Evolutionary conservation across 306 rosid species (phyloP).

Genomic region (Vigna radiata): DNA sequence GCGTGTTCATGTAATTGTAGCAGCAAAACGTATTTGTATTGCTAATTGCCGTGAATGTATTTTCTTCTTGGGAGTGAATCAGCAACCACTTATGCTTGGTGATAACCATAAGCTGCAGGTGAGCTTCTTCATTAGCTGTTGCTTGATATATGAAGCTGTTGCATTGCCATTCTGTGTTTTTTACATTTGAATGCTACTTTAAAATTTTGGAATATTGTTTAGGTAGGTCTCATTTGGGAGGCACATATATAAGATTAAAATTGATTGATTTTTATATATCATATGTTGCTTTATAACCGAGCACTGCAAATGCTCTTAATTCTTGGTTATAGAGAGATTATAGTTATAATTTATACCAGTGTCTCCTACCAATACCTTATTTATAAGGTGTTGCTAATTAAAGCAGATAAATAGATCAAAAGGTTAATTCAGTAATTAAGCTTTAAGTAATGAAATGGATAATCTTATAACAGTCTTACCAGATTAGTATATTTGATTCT

Average conservation of each 20-base stretch:
- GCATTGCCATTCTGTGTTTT: slow-evolving; percentile 13
- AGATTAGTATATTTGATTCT: slow-evolving; percentile 19
- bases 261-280: slow-evolving; percentile 30
- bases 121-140: slow-evolving; percentile 39
- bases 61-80: slow-evolving; percentile 94
- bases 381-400: slow-evolving; percentile 9
- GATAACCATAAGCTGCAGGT: slow-evolving; percentile 98
- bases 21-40: slow-evolving; percentile 85
- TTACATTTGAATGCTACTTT: slow-evolving; percentile 20
- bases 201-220: slow-evolving; percentile 11
- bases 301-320: not conserved
- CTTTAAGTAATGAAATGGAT: slow-evolving; percentile 8
- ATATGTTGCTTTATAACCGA: slow-evolving; percentile 4
- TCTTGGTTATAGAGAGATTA: slow-evolving; percentile 33
- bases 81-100: slow-evolving; percentile 87
- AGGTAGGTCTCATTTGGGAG: slow-evolving; percentile 24
- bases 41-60: slow-evolving; percentile 98
- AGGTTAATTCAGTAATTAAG: slow-evolving; percentile 23
- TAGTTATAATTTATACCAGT: not conserved
- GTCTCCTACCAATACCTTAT: not conserved
- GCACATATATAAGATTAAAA: slow-evolving; percentile 1
- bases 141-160: slow-evolving; percentile 35
- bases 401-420: slow-evolving; percentile 27
- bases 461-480: not conserved
- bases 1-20: slow-evolving; percentile 95